phyloP scores from a whole-genome alignment of 352 stramenopile genomes.

The Phytophthora syringae region DNA sequence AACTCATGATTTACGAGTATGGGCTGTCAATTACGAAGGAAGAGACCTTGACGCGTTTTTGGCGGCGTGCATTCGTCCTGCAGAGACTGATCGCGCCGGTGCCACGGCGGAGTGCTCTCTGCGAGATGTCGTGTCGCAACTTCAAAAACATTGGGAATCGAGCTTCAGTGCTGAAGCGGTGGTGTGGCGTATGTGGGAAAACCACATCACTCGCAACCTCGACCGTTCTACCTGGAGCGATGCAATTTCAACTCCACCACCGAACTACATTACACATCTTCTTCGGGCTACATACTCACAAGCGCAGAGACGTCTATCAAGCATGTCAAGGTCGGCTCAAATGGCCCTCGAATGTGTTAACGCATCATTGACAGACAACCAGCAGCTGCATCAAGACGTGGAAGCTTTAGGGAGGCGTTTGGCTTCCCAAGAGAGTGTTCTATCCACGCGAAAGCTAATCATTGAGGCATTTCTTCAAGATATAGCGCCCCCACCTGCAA shows the following conservation, averaged over 20 bases:
- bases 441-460: background rate
- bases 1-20: too few species aligned
- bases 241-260: background rate
- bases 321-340: background rate
- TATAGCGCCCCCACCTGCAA: background rate
- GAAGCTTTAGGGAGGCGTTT: background rate
- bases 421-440: background rate
- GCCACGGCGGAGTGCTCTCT: too few species aligned
- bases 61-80: too few species aligned
- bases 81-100: too few species aligned
- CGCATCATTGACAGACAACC: slow-evolving; percentile 1
- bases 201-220: slow-evolving; percentile 3
- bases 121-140: too few species aligned
- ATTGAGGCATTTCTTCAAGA: slow-evolving; percentile 3
- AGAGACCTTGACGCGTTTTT: too few species aligned
- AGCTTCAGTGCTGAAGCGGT: background rate
- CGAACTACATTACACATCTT: background rate
- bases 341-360: background rate
- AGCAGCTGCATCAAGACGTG: background rate
- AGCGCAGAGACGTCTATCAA: background rate
- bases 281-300: background rate
- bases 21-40: too few species aligned
- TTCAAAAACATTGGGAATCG: too few species aligned
- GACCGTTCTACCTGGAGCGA: slow-evolving; percentile 1
- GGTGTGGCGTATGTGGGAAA: slow-evolving; percentile 6